Evolutionary conservation across 2,329 filamentous ascomycete genomes (phyloP), one percentile per base, ranked within the genome.

Genomic region (Davidsoniella virescens): DNA sequence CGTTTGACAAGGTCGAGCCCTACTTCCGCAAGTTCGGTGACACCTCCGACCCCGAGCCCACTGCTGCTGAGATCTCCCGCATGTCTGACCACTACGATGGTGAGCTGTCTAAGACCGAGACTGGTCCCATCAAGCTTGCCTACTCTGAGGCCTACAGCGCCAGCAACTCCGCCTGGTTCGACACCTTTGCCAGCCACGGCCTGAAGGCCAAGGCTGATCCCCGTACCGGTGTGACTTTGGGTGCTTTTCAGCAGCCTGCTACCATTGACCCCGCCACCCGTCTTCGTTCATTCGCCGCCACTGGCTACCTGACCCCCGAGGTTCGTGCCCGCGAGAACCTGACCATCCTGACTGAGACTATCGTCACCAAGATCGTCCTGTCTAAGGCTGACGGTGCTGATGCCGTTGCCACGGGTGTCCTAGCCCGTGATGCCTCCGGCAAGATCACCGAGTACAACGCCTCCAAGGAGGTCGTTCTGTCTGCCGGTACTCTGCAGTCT

Each of bases 401-500:
- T 10, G 55, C 61, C 26, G 48, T 58, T 2, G 64, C 63, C 4
- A 63, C 58, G 0, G 64, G 65, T 5, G 63, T 67, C 18, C 55
- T 62, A 42, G 29, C 50, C 36, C 29, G 51, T 9, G 43, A 50
- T 29, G 51, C 38, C 29, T 4, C 9, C 9, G 47, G 51, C 26
- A 36, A 38, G 17, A 25, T 43, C 6, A n/a, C 58, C 54, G 54
- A 57, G 58, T 38, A 62, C 3, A 57, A 55, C 7, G 61, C 60
- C n/a, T 59, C 58, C 38, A 64, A 61, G 26, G 72, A 75, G 55
- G 66, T 75, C n/a, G 71, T 75, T 42, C 51, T 75, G 8, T 64
- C 67, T 0, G 70, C 67, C 0, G 72, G 72, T n/a, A 62, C 66
- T 2, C 69, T 73, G 54, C 70, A 72, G 57, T 67, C 67, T 2